phyloP scores from a whole-genome alignment of 176 grass and related monocot genomes.

The Pontederia crassipes region DNA sequence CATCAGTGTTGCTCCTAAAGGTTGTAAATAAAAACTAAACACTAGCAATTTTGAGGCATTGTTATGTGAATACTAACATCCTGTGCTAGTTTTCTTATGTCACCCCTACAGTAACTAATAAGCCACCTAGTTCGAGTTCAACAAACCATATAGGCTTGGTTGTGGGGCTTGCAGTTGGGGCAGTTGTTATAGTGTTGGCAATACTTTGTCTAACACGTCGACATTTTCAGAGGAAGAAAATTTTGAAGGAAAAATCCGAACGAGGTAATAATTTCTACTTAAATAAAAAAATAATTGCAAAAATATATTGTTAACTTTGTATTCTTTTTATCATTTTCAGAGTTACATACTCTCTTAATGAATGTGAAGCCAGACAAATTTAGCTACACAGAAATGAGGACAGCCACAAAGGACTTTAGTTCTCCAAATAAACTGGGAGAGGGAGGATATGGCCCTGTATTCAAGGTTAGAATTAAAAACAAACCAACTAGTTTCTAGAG shows the following conservation, averaged over 20 bases:
- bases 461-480: conserved; percentile 10
- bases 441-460: conserved; percentile 28
- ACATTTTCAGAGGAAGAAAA: conserved; percentile 8
- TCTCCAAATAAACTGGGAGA: conserved; percentile 20
- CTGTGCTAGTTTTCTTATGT: not conserved
- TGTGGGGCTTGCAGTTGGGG: conserved; percentile 12
- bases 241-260: not conserved
- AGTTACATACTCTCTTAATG: not conserved
- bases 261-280: not conserved
- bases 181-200: conserved; percentile 3
- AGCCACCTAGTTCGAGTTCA: not conserved
- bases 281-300: not conserved
- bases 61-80: not conserved
- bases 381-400: conserved; percentile 21
- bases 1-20: conserved; percentile 21
- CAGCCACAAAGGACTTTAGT: conserved; percentile 24
- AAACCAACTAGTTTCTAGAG: not conserved
- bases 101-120: conserved; percentile 6
- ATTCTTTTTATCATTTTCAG: not conserved
- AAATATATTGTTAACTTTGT: not conserved
- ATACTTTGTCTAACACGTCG: conserved; percentile 8
- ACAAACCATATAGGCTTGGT: conserved; percentile 14
- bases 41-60: not conserved
- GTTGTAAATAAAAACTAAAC: conserved; percentile 8
- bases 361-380: conserved; percentile 22